Evolutionary conservation across 768 basidiomycete species (phyloP), one percentile per base, ranked within the genome.

Genomic region (Rhizopogon vinicolor): DNA sequence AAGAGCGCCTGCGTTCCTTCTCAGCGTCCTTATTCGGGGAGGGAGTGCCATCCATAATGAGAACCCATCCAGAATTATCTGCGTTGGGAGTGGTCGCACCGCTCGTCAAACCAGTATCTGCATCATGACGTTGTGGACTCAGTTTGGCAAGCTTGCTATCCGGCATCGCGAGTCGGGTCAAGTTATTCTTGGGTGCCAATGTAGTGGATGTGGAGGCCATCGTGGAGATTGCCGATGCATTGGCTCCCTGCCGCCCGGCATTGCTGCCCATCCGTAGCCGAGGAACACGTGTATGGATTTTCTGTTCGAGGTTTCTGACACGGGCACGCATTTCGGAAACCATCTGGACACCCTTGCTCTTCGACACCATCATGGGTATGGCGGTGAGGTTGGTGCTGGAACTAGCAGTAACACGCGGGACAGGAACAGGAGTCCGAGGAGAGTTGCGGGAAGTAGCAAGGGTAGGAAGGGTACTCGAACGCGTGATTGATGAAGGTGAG

Each of bases 321-420:
- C 88, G 80, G 40, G 89, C 90, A 41, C 92, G 83, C 87, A 94
- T 91, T 67, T 93, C 92, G 22, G 89, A 87, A 5, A 93, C 90
- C 92, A 94, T 93, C 65, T 93, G 91, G 3, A 92, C 89, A 28
- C 91, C 91, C 67, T 85, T 88, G 67, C 81, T 91, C 74, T 78
- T 88, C 4, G 88, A 79, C 12, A 81, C 72, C 3, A 80, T 79
- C 52, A 77, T 61, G 7, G 68, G 66, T 41, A 73, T 67, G 46
- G 57, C 62, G 7, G 67, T 61, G 33, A 35, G 28, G 22, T 41
- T 49, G n/a, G 60, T 46, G 40, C 66, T 73, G 13, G 77, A 73
- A 48, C 70, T 73, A 55, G 72, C 63, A 37, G 66, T 62, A 10
- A 76, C 70, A 2, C 78, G 75, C 44, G 72, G 57, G 28, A 70